These are phyloP conservation scores for Podaxis sp. DNA, from an alignment of 768 basidiomycete species.

Conservation along the genomic window DNA sequence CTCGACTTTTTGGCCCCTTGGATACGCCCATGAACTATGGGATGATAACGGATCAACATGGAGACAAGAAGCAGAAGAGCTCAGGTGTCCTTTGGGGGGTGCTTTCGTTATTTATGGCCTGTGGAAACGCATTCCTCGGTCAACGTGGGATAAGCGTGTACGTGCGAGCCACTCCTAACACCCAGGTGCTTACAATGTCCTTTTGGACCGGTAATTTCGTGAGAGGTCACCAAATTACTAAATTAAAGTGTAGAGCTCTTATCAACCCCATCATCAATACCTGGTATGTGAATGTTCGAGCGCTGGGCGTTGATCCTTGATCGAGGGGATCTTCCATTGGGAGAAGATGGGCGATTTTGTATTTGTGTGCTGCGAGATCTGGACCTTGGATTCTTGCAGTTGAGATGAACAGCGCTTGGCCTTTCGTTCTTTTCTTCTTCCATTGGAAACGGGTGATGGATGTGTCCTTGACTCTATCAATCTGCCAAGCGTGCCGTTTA, in stretches of 20 bases:
- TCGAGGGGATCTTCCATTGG: conserved; percentile 6
- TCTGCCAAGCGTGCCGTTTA: not conserved
- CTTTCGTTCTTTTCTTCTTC: not conserved
- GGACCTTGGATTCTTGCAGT: not conserved
- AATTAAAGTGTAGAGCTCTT: not conserved
- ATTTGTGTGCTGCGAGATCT: not conserved
- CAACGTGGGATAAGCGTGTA: not conserved
- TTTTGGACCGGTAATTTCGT: not conserved
- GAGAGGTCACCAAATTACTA: not conserved
- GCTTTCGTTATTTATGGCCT: conserved; percentile 3
- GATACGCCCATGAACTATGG: not conserved
- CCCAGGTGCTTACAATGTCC: not conserved
- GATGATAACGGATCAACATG: conserved; percentile 3
- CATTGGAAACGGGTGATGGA: not conserved
- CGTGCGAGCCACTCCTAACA: not conserved
- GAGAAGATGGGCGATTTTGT: not conserved
- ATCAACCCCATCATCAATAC: not conserved
- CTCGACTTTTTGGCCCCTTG: not conserved
- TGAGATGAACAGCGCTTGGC: not conserved
- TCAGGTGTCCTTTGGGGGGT: not conserved
- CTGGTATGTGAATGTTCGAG: not conserved
- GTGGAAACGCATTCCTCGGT: not conserved
- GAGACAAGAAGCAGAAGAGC: not conserved
- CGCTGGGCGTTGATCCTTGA: not conserved
- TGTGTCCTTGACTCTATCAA: not conserved